Percentiles rank a stretch among this genome's conserved stretches.
phyloP scores from a whole-genome alignment of 2,329 filamentous ascomycete species.

The Lachnellula hyalina region DNA sequence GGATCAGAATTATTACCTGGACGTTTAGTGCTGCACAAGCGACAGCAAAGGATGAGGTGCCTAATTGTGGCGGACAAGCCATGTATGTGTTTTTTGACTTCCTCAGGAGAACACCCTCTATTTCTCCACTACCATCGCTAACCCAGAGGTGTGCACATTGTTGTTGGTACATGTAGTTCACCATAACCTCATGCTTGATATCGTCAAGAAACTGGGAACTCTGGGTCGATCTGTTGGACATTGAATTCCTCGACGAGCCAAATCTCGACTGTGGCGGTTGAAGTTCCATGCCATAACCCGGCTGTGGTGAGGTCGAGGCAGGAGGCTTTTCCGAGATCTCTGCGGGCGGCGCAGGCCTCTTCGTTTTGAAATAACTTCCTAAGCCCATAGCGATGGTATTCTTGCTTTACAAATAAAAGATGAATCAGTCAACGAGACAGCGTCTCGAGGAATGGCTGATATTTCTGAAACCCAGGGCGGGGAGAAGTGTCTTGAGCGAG shows the following conservation, averaged over 20 bases:
- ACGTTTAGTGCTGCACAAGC: conserved; percentile 67
- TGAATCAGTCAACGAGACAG: conserved; percentile 11
- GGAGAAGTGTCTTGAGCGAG: conserved; percentile 20
- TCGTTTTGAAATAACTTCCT: conserved; percentile 56
- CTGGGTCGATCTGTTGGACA: conserved; percentile 39
- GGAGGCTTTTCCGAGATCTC: conserved; percentile 23
- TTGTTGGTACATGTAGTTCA: conserved; percentile 76
- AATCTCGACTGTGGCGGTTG: conserved; percentile 44
- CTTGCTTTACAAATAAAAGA: conserved; percentile 11
- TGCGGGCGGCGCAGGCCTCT: conserved; percentile 34
- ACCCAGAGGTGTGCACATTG: conserved; percentile 73
- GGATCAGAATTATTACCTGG: conserved; percentile 44
- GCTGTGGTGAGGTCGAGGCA: conserved; percentile 14
- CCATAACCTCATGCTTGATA: conserved; percentile 78
- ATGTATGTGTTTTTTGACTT: conserved; percentile 65
- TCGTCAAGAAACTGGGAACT: conserved; percentile 60
- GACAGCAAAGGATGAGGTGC: conserved; percentile 55
- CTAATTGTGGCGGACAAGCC: conserved; percentile 63
- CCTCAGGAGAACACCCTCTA: conserved; percentile 68
- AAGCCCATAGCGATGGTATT: conserved; percentile 49
- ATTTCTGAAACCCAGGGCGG: not conserved
- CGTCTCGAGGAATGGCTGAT: conserved; percentile 1
- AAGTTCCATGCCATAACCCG: conserved; percentile 42
- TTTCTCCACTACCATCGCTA: conserved; percentile 59
- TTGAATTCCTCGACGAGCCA: conserved; percentile 47